Evolutionary conservation across 768 basidiomycete species (phyloP).

Genomic region (Neoboletus brunneissimus): DNA sequence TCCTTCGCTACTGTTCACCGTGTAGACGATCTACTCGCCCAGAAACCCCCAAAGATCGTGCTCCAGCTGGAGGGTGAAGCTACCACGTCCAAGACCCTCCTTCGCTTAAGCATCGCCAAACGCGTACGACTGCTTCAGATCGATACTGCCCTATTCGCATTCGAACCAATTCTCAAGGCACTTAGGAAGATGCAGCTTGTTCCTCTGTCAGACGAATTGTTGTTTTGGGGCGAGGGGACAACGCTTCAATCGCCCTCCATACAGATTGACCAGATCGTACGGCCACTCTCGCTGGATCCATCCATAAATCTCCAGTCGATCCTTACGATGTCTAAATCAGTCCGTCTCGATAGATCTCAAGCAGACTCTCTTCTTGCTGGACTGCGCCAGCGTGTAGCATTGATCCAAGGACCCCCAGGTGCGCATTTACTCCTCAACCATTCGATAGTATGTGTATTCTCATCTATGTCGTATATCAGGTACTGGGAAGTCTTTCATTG

Average conservation of each 20-base stretch:
- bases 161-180: slow-evolving; percentile 56
- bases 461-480: slow-evolving; percentile 37
- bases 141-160: slow-evolving; percentile 62
- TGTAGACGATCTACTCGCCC: slow-evolving; percentile 50
- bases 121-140: slow-evolving; percentile 51
- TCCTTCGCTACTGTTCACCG: slow-evolving; percentile 56
- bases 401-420: slow-evolving; percentile 78
- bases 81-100: slow-evolving; percentile 40
- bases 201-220: slow-evolving; percentile 50
- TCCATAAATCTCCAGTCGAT: slow-evolving; percentile 39
- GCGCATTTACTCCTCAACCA: slow-evolving; percentile 4
- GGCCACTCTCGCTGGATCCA: slow-evolving; percentile 31
- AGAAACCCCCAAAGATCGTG: slow-evolving; percentile 48
- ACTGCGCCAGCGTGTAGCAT: slow-evolving; percentile 51
- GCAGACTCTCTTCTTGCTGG: slow-evolving; percentile 45
- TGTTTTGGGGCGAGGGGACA: slow-evolving; percentile 47
- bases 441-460: neutral
- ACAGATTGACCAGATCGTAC: slow-evolving; percentile 24
- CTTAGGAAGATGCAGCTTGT: slow-evolving; percentile 49
- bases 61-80: slow-evolving; percentile 52
- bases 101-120: slow-evolving; percentile 36
- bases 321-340: slow-evolving; percentile 36
- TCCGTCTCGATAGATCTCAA: slow-evolving; percentile 55
- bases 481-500: slow-evolving; percentile 74
- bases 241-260: slow-evolving; percentile 5